phyloP scores from a whole-genome alignment of 1,284 basidiomycete genomes.

The Leccinum angustisporum region DNA sequence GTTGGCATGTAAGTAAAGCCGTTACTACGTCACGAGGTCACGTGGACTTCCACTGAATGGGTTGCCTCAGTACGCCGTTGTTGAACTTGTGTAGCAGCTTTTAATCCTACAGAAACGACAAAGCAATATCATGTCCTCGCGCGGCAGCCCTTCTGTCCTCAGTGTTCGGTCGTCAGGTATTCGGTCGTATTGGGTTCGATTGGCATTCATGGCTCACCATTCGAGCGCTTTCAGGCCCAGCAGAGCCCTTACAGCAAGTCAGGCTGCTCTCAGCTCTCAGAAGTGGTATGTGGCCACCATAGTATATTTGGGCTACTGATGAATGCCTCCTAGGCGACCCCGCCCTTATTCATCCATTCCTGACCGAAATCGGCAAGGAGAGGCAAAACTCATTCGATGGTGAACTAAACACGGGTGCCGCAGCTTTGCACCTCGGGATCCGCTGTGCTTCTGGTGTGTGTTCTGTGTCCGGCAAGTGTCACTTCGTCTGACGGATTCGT shows the following conservation, averaged over 20 bases:
- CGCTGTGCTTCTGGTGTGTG: conserved; percentile 78
- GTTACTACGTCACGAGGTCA: neutral
- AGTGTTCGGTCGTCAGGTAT: conserved; percentile 23
- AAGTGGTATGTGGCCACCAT: conserved; percentile 40
- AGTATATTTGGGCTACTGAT: conserved; percentile 2
- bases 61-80: conserved; percentile 1
- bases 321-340: conserved; percentile 57
- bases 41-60: conserved; percentile 1
- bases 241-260: conserved; percentile 69
- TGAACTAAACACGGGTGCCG: conserved; percentile 62
- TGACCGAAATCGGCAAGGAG: conserved; percentile 73
- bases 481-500: conserved; percentile 6
- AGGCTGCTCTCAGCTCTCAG: conserved; percentile 78
- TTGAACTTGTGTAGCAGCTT: neutral
- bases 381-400: conserved; percentile 47
- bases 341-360: conserved; percentile 77
- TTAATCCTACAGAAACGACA: neutral
- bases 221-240: conserved; percentile 15
- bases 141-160: conserved; percentile 15
- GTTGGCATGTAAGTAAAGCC: too few species aligned
- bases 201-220: conserved; percentile 5
- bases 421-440: conserved; percentile 83
- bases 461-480: neutral
- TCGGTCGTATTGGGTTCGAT: neutral
- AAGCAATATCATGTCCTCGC: conserved; percentile 19